phyloP scores from a whole-genome alignment of 805 yeast genomes.

The Barnettozyma sucrosica region DNA sequence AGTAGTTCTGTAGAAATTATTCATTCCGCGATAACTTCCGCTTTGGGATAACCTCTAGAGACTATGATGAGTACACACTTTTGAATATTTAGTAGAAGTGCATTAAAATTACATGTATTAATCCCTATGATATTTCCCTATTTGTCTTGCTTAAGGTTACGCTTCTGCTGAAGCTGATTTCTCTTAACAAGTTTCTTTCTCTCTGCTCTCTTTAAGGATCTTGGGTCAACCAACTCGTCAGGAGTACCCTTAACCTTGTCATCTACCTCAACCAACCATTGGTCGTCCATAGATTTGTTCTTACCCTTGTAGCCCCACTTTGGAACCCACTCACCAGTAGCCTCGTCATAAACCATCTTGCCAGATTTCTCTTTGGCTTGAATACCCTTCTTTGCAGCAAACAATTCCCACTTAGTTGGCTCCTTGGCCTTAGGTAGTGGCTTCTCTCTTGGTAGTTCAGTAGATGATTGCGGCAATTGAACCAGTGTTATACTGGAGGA shows the following conservation, averaged over 20 bases:
- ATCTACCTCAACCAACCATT: conserved; percentile 95
- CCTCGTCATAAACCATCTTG: conserved; percentile 86
- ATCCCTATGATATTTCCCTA: neutral
- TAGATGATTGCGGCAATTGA: conserved; percentile 75
- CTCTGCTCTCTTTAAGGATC: conserved; percentile 73
- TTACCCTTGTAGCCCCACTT: conserved; percentile 97
- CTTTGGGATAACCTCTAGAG: neutral
- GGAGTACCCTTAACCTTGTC: conserved; percentile 56
- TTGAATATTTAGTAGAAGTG: neutral
- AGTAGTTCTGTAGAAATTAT: neutral
- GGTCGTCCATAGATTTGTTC: conserved; percentile 80
- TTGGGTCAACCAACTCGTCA: conserved; percentile 78
- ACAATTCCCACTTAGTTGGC: conserved; percentile 93
- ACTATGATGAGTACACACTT: neutral
- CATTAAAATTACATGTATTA: neutral
- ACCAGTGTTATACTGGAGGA: conserved; percentile 74
- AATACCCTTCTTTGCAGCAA: conserved; percentile 95
- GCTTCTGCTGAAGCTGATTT: conserved; percentile 79
- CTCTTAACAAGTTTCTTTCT: conserved; percentile 81
- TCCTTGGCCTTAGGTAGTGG: conserved; percentile 90
- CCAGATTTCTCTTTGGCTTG: conserved; percentile 85
- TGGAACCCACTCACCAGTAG: conserved; percentile 89
- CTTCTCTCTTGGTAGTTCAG: conserved; percentile 88
- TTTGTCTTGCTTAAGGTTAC: conserved; percentile 49
- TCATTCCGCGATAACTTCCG: neutral